Base-by-base conservation (phyloP, 2,329 filamentous ascomycete species). In the Colletotrichum tamarilloi region DNA sequence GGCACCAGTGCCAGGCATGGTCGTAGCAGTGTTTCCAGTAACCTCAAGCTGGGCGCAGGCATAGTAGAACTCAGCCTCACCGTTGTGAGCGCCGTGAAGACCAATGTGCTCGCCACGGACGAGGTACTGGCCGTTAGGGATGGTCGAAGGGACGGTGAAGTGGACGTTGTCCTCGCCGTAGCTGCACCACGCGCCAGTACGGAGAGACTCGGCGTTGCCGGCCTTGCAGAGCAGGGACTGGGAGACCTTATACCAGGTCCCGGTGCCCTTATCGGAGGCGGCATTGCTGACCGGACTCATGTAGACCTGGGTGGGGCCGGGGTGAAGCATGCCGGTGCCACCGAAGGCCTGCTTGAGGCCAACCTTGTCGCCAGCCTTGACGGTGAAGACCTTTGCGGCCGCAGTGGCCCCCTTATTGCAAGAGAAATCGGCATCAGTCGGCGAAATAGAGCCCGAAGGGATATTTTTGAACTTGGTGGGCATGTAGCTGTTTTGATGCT, bases 41-140 rank as follows among this genome's bases (percentile, higher is more conserved):
- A 87, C 81, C 73, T 81, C 82, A 65, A 87, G 74, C 79, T 87
- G 85, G 0, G 82, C 84, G 76, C 85, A 87, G 4, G 81, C 81
- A 60, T 85, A 82, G 76, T 87, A 87, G 76, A 87, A 84, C 77
- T 87, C 77, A 46, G 78, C 76, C 38, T 76, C 63, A 52, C 73
- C 75, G 42, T 55, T 64, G 63, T 78, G 75, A 16, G 76, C 84
- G 75, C 84, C 83, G 78, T 86, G 85, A 32, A 87, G 81, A 12
- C 79, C 85, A 65, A 87, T 84, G 73, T 87, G 85, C 78, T 87
- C 85, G 57, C 84, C 79, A 11, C 85, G 79, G 22, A 87, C 76
- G 9, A 87, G 78, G 76, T 87, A 87, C 73, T 87, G 80, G 12
- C 85, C 85, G 4, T 79, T 76, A 5, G 85, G 84, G 1, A 80